Percentiles rank a stretch among this genome's conserved stretches.
These are phyloP conservation scores for Aspergillus sp. DNA, from an alignment of 2,329 filamentous ascomycete species.

Conservation along the genomic window DNA sequence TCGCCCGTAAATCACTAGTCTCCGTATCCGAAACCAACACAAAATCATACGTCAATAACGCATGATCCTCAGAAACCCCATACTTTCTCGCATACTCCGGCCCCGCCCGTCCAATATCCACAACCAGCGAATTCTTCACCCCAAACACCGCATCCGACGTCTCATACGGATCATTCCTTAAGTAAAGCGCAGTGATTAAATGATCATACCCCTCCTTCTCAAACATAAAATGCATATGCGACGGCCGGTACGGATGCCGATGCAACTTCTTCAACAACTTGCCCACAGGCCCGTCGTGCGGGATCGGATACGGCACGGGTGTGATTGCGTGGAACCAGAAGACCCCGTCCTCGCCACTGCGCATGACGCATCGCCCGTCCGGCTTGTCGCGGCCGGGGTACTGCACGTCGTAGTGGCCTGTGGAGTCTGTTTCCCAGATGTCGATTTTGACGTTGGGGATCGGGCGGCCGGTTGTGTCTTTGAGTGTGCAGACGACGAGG, in stretches of 20 bases:
- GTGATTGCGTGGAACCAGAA: conserved; percentile 85
- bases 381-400: conserved; percentile 57
- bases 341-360: conserved; percentile 60
- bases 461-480: conserved; percentile 57
- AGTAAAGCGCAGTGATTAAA: conserved; percentile 76
- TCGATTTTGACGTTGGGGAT: conserved; percentile 64
- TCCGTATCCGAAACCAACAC: conserved; percentile 67
- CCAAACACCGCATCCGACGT: conserved; percentile 80
- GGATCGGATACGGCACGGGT: conserved; percentile 79
- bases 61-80: conserved; percentile 55
- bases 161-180: conserved; percentile 73
- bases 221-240: conserved; percentile 87
- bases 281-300: conserved; percentile 76
- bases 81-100: conserved; percentile 54
- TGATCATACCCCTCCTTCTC: conserved; percentile 70
- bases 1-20: conserved; percentile 58
- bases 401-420: conserved; percentile 78
- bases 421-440: conserved; percentile 77
- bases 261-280: conserved; percentile 58
- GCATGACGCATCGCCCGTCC: conserved; percentile 66
- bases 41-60: conserved; percentile 66
- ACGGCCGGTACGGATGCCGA: conserved; percentile 71
- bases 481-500: conserved; percentile 66
- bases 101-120: conserved; percentile 54
- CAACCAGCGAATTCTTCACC: conserved; percentile 72